Base-by-base conservation (phyloP, 2,329 filamentous ascomycete species). In the Hypoxylon sp. region DNA sequence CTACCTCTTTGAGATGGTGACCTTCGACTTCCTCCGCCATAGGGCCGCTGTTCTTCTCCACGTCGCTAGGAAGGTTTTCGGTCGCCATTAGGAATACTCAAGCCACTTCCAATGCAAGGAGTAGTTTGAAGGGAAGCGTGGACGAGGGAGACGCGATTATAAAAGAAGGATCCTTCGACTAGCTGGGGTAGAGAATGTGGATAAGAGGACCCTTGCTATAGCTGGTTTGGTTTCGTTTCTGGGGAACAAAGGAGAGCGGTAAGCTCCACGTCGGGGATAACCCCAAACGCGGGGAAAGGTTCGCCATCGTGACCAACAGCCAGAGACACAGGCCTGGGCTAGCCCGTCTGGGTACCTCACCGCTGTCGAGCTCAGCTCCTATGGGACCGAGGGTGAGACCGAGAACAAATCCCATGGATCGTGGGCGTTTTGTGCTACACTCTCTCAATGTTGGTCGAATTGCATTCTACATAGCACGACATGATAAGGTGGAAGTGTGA, bases 31-130 rank as follows among this genome's bases (percentile, higher is more conserved):
- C 71, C 46, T 76, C 74, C 20, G 66, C 61, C 59, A 66, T 42
- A 5, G 70, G 61, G 31, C 66, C 58, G 48, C 51, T 57, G 31
- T 72, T 72, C 67, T 75, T 75, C 74, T 77, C 75, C 8, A 76
- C 61, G 63, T 76, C 75, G 55, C 50, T 58, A 40, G 44, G 37
- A 8, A 57, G 22, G 25, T 61, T 66, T 42, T 72, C 60, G 22
- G 72, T 64, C n/a, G 71, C 66, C 75, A 76, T 77, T 62, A 50
- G 51, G 55, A 59, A 69, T 51, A 55, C 17, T 17, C 31, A 60
- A 57, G 44, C 57, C 62, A 40, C 30, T 51, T 62, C 44, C 17
- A 10, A 44, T 20, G 25, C 37, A 58, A 25, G 40, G 17, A 22
- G 17, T 25, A 30, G 33, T 37, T 20, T 42, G 56, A 58, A 33